A percentile compares a stretch with the other conserved stretches of the same genome.
phyloP scores from a whole-genome alignment of 75 land plant genomes.

The Sequoiadendron giganteum region DNA sequence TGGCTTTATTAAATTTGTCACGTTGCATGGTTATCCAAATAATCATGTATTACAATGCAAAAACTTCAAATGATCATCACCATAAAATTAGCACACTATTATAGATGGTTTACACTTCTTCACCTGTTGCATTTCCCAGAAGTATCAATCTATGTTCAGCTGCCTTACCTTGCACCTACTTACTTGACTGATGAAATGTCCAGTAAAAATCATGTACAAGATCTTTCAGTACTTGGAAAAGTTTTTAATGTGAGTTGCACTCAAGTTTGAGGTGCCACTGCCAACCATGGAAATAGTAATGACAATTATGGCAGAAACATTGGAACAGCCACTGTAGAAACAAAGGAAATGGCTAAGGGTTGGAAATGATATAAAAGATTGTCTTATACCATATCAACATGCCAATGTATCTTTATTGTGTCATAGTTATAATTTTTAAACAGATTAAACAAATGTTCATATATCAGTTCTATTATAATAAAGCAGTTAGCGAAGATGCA shows the following conservation, averaged over 20 bases:
- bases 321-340: not conserved
- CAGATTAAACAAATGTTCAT: not conserved
- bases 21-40: not conserved
- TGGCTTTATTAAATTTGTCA: not conserved
- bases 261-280: not conserved
- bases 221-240: not conserved
- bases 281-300: not conserved
- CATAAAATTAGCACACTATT: not conserved
- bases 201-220: not conserved
- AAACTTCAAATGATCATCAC: not conserved
- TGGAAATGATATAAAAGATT: too few relatives aligned
- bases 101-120: not conserved
- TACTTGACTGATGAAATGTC: not conserved
- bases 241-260: not conserved
- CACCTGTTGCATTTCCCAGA: not conserved
- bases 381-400: not conserved
- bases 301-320: not conserved
- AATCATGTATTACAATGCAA: not conserved
- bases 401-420: not conserved
- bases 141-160: not conserved
- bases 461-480: not conserved
- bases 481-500: not conserved
- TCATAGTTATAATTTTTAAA: too few relatives aligned
- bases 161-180: not conserved
- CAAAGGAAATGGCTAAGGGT: not conserved